These are phyloP conservation scores for Erodium trifolium DNA, from an alignment of 441 rosid genomes.

Conservation along the genomic window DNA sequence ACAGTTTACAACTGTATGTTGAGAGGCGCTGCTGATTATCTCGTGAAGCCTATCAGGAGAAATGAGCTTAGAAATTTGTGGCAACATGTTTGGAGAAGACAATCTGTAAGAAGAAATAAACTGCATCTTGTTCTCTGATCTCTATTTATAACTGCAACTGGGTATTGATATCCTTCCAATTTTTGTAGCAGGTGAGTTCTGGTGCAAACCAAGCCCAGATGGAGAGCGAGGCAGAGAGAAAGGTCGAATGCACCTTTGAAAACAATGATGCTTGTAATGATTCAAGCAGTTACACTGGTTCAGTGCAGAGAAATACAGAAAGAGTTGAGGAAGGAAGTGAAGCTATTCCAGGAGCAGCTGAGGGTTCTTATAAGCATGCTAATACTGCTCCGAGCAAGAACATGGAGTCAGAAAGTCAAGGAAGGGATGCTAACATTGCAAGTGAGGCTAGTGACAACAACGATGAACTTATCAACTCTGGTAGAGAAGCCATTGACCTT, in stretches of 20 bases:
- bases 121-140: constrained; percentile 6
- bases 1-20: constrained; percentile 87
- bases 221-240: constrained; percentile 65
- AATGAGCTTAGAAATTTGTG: constrained; percentile 86
- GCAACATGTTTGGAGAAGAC: constrained; percentile 98
- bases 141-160: constrained; percentile 10
- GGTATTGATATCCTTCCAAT: constrained; percentile 23
- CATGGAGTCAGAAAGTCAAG: constrained; percentile 25
- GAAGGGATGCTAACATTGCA: constrained; percentile 23
- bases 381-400: not conserved
- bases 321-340: constrained; percentile 53
- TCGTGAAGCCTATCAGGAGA: constrained; percentile 86
- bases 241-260: constrained; percentile 61
- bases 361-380: constrained; percentile 17
- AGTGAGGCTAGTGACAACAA: constrained; percentile 24
- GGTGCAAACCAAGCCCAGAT: constrained; percentile 38
- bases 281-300: constrained; percentile 36
- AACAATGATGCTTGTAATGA: constrained; percentile 52
- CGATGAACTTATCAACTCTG: constrained; percentile 21
- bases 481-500: constrained; percentile 65
- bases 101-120: constrained; percentile 41
- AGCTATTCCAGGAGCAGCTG: constrained; percentile 45
- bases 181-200: constrained; percentile 31
- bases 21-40: constrained; percentile 90
- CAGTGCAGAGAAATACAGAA: constrained; percentile 31